A percentile compares a stretch with the other conserved stretches of the same genome.
phyloP scores from a whole-genome alignment of 1,139 yeast genomes.

The Keqinozyma sinolaborantium region DNA sequence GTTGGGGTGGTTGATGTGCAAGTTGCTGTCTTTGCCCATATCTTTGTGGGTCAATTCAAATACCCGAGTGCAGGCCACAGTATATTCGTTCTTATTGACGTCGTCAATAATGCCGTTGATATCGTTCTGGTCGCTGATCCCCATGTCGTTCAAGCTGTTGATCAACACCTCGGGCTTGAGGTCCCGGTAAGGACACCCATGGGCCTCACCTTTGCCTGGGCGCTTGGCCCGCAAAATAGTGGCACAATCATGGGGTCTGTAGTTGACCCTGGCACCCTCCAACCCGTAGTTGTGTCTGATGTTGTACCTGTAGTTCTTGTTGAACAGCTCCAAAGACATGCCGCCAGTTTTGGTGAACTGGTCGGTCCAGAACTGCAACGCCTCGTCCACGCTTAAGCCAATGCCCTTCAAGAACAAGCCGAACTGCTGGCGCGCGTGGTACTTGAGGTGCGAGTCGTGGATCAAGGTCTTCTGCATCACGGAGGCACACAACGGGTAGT shows the following conservation, averaged over 20 bases:
- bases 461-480: constrained; percentile 61
- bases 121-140: constrained; percentile 62
- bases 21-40: constrained; percentile 40
- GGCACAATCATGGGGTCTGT: constrained; percentile 82
- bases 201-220: constrained; percentile 70
- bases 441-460: constrained; percentile 68
- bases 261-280: constrained; percentile 85
- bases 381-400: constrained; percentile 85
- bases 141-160: constrained; percentile 58
- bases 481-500: constrained; percentile 83
- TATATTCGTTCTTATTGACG: constrained; percentile 64
- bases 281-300: constrained; percentile 87
- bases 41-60: constrained; percentile 73
- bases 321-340: constrained; percentile 69
- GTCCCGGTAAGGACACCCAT: constrained; percentile 93
- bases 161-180: constrained; percentile 59
- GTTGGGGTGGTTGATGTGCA: constrained; percentile 80
- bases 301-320: constrained; percentile 84
- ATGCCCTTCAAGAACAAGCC: constrained; percentile 84
- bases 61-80: constrained; percentile 86
- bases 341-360: constrained; percentile 56
- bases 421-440: constrained; percentile 81
- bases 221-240: constrained; percentile 70
- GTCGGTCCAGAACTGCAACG: constrained; percentile 77
- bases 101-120: constrained; percentile 63